Evolutionary conservation across 306 rosid species (phyloP).

Genomic region (Argentina anserina): DNA sequence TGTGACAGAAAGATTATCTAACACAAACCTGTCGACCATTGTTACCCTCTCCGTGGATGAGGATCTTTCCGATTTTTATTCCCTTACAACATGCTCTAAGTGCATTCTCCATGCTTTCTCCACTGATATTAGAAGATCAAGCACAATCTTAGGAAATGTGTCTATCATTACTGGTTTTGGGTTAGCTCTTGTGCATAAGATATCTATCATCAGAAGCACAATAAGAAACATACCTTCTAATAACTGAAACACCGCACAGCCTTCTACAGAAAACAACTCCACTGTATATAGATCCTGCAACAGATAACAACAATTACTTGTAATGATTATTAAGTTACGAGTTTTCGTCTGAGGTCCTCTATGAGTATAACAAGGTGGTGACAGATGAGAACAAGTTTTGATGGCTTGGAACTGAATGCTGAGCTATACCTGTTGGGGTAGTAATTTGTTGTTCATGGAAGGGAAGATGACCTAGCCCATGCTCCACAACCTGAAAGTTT

Average conservation of each 20-base stretch:
- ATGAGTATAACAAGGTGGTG: not conserved
- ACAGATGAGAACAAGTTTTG: not conserved
- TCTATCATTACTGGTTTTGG: not conserved
- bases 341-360: not conserved
- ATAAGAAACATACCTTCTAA: slow-evolving; percentile 20
- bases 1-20: not conserved
- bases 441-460: slow-evolving; percentile 18
- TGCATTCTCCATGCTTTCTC: slow-evolving; percentile 30
- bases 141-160: not conserved
- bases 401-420: not conserved
- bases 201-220: not conserved
- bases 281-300: slow-evolving; percentile 22
- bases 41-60: slow-evolving; percentile 23
- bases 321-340: not conserved
- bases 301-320: not conserved
- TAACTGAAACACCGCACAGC: slow-evolving; percentile 25
- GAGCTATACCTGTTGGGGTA: slow-evolving; percentile 19
- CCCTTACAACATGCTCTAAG: slow-evolving; percentile 27
- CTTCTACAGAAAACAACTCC: slow-evolving; percentile 22
- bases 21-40: slow-evolving; percentile 21
- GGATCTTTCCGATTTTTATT: slow-evolving; percentile 25
- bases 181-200: not conserved
- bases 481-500: slow-evolving; percentile 23
- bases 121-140: not conserved
- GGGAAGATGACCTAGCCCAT: slow-evolving; percentile 28